Conservation (phyloP, 2,329 filamentous ascomycete species). For the Fusarium sublunatum region DNA sequence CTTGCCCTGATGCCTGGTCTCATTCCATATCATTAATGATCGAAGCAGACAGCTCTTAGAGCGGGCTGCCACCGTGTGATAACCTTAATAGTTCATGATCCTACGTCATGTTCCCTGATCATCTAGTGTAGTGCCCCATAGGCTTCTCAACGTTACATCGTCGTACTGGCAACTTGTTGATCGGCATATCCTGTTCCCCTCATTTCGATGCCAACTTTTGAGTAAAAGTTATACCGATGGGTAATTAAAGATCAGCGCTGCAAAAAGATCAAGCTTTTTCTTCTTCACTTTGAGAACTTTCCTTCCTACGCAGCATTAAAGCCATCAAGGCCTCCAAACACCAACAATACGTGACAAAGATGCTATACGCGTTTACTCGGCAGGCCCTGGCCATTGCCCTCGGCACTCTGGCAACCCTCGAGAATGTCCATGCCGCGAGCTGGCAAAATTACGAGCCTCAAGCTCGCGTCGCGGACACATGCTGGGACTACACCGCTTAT, state of each 20-base stretch:
- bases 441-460: conserved; percentile 27
- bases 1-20: too few species aligned
- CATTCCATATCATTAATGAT: too few species aligned
- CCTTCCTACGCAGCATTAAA: too few species aligned
- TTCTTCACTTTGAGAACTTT: too few species aligned
- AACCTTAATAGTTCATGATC: neutral
- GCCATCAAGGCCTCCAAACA: too few species aligned
- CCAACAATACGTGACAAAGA: neutral
- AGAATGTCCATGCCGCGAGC: neutral
- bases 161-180: neutral
- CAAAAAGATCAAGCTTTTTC: too few species aligned
- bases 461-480: conserved; percentile 8
- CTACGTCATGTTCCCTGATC: conserved; percentile 16
- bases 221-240: too few species aligned
- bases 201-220: neutral
- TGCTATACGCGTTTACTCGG: neutral
- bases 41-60: too few species aligned
- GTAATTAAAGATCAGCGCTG: conserved; percentile 1
- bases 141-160: conserved; percentile 26
- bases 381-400: neutral
- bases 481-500: conserved; percentile 26
- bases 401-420: neutral
- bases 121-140: conserved; percentile 2
- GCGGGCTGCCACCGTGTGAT: too few species aligned
- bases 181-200: conserved; percentile 11